Percentiles rank a stretch among this genome's conserved stretches.
Evolutionary conservation across 129 eudicot genomes (phyloP).

Genomic region (Heracleum sosnowskyi): DNA sequence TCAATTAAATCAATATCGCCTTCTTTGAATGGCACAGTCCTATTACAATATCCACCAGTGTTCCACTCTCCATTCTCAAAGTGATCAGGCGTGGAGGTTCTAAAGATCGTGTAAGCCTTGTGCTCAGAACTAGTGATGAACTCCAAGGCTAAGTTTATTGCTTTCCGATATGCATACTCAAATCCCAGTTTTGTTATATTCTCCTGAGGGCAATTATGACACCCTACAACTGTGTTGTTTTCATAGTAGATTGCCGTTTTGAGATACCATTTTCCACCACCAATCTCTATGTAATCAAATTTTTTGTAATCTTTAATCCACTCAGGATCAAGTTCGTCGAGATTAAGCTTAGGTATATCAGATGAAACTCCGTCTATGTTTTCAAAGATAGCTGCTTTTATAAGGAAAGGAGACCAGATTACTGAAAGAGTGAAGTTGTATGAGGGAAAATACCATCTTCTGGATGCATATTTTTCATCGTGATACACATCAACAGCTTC

Average conservation of each 20-base stretch:
- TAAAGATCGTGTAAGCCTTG: slow-evolving; percentile 31
- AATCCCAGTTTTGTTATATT: slow-evolving; percentile 49
- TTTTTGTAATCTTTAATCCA: slow-evolving; percentile 46
- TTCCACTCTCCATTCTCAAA: slow-evolving; percentile 87
- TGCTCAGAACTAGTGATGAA: slow-evolving; percentile 32
- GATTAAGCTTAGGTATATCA: slow-evolving; percentile 42
- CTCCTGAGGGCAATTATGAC: slow-evolving; percentile 46
- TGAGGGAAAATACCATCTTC: slow-evolving; percentile 57
- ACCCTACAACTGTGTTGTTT: slow-evolving; percentile 51
- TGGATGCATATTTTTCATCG: slow-evolving; percentile 54
- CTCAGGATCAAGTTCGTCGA: slow-evolving; percentile 43
- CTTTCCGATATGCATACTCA: slow-evolving; percentile 42
- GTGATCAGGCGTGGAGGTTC: slow-evolving; percentile 74
- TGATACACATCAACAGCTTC: slow-evolving; percentile 63
- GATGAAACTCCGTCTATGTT: slow-evolving; percentile 69
- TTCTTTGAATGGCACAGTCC: slow-evolving; percentile 48
- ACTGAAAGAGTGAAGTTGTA: slow-evolving; percentile 58
- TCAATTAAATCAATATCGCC: slow-evolving; percentile 36
- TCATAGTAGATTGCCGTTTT: slow-evolving; percentile 66
- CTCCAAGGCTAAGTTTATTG: slow-evolving; percentile 32
- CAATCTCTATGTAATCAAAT: slow-evolving; percentile 49
- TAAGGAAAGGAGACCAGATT: slow-evolving; percentile 74
- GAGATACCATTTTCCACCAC: slow-evolving; percentile 80
- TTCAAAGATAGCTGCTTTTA: slow-evolving; percentile 50
- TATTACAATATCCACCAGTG: slow-evolving; percentile 62